These are phyloP conservation scores for Cladorrhinum samala DNA, from an alignment of 495 filamentous ascomycete genomes.

Conservation along the genomic window DNA sequence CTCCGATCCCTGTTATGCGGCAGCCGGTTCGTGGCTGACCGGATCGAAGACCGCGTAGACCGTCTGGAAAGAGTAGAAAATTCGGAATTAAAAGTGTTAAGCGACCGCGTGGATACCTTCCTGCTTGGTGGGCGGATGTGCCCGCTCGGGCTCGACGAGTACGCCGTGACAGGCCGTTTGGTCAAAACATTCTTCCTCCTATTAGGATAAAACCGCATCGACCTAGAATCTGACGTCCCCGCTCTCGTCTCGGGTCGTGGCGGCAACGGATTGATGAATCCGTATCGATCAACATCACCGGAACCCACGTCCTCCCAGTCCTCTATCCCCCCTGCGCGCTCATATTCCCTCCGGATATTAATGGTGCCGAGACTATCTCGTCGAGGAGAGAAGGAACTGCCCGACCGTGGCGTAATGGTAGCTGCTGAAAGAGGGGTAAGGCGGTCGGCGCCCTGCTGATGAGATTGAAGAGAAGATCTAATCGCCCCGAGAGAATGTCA, in stretches of 20 bases:
- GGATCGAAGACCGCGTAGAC: constrained; percentile 48
- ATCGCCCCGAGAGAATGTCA: no score
- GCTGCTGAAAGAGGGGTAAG: constrained; percentile 9
- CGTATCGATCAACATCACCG: constrained; percentile 86
- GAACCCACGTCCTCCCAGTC: constrained; percentile 91
- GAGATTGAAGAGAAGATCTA: constrained; percentile 14
- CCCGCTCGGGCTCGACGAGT: constrained; percentile 30
- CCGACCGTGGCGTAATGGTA: constrained; percentile 26
- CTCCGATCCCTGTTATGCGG: constrained; percentile 70
- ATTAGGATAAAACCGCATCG: constrained; percentile 27
- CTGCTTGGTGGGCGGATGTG: constrained; percentile 34
- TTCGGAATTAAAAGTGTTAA: constrained; percentile 45
- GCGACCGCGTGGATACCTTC: constrained; percentile 47
- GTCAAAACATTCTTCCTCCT: constrained; percentile 37
- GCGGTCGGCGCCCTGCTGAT: constrained; percentile 17
- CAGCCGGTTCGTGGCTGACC: constrained; percentile 65
- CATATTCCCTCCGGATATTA: constrained; percentile 23
- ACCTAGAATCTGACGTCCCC: constrained; percentile 28
- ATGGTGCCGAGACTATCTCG: constrained; percentile 25
- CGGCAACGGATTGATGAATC: constrained; percentile 66
- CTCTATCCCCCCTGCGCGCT: constrained; percentile 78
- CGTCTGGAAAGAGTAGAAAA: constrained; percentile 50
- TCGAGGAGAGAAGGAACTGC: constrained; percentile 38
- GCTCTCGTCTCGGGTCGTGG: constrained; percentile 28
- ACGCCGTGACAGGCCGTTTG: constrained; percentile 33